Conservation (phyloP, 2,329 filamentous ascomycete genomes). For the Paramyrothecium sp. region DNA sequence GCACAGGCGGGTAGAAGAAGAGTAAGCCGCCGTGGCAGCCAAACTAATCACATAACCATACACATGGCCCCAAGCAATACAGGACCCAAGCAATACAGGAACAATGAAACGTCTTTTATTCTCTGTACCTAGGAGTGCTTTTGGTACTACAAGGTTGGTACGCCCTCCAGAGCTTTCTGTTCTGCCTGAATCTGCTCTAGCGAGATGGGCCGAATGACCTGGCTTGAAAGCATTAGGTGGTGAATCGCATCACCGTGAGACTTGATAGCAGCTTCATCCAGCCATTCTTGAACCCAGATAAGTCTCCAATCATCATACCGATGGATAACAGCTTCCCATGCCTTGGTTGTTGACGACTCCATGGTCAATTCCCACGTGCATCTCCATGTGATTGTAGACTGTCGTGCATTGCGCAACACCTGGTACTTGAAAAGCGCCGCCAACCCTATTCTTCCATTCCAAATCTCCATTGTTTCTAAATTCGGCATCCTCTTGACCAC, state of each 20-base stretch:
- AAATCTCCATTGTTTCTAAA: conserved; percentile 28
- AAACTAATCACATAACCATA: too few species aligned
- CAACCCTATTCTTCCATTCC: conserved; percentile 23
- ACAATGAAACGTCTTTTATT: background rate
- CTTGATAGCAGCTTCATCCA: conserved; percentile 17
- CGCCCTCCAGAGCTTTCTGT: conserved; percentile 12
- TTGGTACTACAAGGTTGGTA: background rate
- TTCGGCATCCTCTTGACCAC: conserved; percentile 25
- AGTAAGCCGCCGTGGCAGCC: too few species aligned
- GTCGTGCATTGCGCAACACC: background rate
- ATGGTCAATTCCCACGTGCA: conserved; percentile 9
- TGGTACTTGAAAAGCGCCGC: conserved; percentile 21
- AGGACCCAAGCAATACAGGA: background rate
- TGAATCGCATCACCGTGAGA: conserved; percentile 29
- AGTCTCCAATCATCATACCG: background rate
- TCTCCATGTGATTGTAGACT: conserved; percentile 12
- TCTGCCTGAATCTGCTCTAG: conserved; percentile 29
- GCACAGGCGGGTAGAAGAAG: background rate
- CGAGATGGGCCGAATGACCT: conserved; percentile 29
- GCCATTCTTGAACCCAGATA: background rate
- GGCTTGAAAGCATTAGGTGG: conserved; percentile 22
- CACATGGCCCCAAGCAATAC: too few species aligned
- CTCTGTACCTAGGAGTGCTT: background rate
- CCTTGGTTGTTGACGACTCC: conserved; percentile 5
- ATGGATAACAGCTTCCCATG: conserved; percentile 15